Base-by-base conservation (phyloP, 257 asterid species). In the Craterostigma plantagineum region DNA sequence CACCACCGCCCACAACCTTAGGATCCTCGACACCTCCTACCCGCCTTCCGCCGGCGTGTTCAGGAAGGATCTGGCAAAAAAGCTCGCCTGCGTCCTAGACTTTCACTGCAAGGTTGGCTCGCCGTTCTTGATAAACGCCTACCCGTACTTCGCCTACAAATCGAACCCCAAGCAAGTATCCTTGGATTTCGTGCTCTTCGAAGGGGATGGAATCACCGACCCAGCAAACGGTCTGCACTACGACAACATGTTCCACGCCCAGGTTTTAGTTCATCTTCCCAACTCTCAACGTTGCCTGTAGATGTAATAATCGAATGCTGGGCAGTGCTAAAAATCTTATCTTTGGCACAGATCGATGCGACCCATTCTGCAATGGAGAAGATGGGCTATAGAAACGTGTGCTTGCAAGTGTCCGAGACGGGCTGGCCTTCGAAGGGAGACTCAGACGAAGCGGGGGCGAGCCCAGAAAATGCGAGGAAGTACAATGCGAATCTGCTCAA, bases 371-470 rank as follows among this genome's bases (percentile, higher is more conserved):
- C 96, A 0, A 48, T 81, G 52, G 76, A 71, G 23, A 61, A 64
- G 47, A 40, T 86, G 0, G 97, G 94, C 14, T 81, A 66, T 52
- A 69, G 71, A 45, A 69, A 60, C 23, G 82, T 78, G 37, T 40
- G 65, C 15, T 48, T 86, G 13, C 93, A 81, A 70, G 67, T 86
- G 54, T 81, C 97, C 10, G 97, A 86, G 58, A 78, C 97, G 0
- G 97, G 97, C 0, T 86, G 97, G 97, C 94, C 97, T 49, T 78
- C 94, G 1, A 86, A 75, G 41, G 96, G 96, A 12, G 97, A 86
- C 59, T 37, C 63, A 10, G 87, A 86, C 46, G 97, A 86, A 68
- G 67, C 81, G 15, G 94, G 94, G 0, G 91, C 97, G 1, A 44
- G 86, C 30, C 59, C 59, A 48, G 87, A 86, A 14, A 78, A 86